Evolutionary conservation across 129 eudicot genomes (phyloP), one percentile per base, ranked within the genome.

Genomic region (Flaveria brownii): DNA sequence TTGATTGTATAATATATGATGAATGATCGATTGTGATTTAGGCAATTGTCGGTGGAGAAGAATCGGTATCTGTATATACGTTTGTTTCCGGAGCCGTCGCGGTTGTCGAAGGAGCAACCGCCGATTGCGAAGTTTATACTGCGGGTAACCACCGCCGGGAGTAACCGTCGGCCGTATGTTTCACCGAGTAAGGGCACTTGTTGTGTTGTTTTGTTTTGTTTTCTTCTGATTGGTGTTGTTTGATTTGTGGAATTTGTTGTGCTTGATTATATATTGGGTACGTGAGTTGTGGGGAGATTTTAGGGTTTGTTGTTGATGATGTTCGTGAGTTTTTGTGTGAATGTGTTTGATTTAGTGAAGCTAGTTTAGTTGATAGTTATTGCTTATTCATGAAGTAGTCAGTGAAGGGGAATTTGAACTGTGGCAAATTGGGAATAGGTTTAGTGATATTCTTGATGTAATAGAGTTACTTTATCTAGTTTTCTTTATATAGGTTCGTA

Each of bases 1-100:
- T 26, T 26, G 28, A 26, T 30, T 30, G 36, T 30, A 30, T 30
- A 4, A 30, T 4, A 30, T 30, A 30, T 30, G 5, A 30, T 45
- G 49, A 4, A 16, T 51, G n/a, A 51, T 51, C 56, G 66, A 60
- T 25, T 60, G 36, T 60, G 13, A 30, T 28, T 18, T 50, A 93
- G 98, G 98, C 88, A 87, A 73, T 71, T 93, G 77, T 81, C 96
- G 41, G 85, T 90, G 13, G 97, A 90, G 91, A 93, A 83, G 86
- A 87, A 88, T 74, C 92, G 97, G 52, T 84, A 82, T 73, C 25
- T 88, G 62, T 86, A 84, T 79, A 77, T 93, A 55, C 84, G 96
- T 45, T 75, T 93, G 67, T 88, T 86, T 66, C 98, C 98, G 1
- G 97, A 93, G 65, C 87, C 88, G 1, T 86, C 91, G 33, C 84